These are phyloP conservation scores for Camellia granthamiana DNA, from an alignment of 148 eudicot genomes.

Conservation along the genomic window DNA sequence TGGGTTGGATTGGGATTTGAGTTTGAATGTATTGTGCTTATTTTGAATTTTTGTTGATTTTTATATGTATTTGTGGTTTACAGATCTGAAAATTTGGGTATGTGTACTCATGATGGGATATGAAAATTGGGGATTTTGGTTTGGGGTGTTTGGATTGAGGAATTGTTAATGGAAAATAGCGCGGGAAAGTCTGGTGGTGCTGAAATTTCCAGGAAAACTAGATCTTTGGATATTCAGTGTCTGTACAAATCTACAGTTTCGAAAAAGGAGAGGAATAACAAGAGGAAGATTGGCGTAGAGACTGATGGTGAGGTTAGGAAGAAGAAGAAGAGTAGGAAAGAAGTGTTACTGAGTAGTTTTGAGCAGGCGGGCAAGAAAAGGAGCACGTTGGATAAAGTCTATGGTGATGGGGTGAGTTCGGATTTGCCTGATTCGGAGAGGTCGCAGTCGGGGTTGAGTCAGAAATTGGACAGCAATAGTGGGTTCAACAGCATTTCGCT, in stretches of 20 bases:
- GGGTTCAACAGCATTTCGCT: conserved; percentile 41
- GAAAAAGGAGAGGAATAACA: conserved; percentile 29
- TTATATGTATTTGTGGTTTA: conserved; percentile 22
- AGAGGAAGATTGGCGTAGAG: conserved; percentile 39
- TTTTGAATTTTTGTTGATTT: conserved; percentile 9
- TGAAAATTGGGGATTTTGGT: conserved; percentile 45
- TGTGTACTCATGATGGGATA: conserved; percentile 39
- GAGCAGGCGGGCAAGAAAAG: conserved; percentile 39
- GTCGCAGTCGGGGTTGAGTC: conserved; percentile 22
- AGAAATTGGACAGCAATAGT: conserved; percentile 20
- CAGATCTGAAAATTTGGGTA: conserved; percentile 64
- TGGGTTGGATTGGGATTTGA: neutral
- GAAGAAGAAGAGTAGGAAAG: conserved; percentile 53
- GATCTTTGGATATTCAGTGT: conserved; percentile 58
- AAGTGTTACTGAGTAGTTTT: conserved; percentile 43
- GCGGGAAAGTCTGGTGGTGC: conserved; percentile 36
- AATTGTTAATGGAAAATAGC: conserved; percentile 81
- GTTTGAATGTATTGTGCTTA: neutral
- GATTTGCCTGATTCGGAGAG: conserved; percentile 19
- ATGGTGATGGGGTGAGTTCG: conserved; percentile 18
- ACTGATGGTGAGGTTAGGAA: conserved; percentile 33
- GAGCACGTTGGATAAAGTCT: conserved; percentile 30
- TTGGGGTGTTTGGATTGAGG: conserved; percentile 36
- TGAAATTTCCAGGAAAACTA: conserved; percentile 44
- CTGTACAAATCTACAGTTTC: conserved; percentile 39